Conservation (phyloP, 306 rosid species). For the Castanopsis chinensis region DNA sequence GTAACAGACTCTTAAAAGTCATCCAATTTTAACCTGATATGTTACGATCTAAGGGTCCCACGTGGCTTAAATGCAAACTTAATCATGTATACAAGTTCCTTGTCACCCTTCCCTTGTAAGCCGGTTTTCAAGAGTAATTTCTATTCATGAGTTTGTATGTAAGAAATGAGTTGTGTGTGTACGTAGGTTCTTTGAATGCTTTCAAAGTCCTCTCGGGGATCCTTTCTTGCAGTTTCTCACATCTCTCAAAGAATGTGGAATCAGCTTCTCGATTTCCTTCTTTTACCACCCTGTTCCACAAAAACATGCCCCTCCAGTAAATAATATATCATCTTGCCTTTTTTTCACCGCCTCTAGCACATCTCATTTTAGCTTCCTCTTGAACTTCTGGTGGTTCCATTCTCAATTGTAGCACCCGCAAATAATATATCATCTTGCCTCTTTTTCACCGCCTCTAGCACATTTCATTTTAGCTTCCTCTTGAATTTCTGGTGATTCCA, state of each 20-base stretch:
- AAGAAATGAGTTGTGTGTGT: neutral
- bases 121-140: too few species aligned
- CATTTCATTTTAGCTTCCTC: too few species aligned
- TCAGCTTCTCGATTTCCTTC: neutral
- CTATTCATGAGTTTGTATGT: too few species aligned
- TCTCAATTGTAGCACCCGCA: too few species aligned
- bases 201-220: neutral
- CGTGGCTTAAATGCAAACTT: too few species aligned
- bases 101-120: neutral
- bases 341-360: neutral
- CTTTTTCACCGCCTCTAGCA: too few species aligned
- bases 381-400: too few species aligned
- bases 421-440: too few species aligned
- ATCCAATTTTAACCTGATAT: neutral
- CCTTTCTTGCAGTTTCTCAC: too few species aligned
- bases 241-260: neutral
- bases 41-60: too few species aligned
- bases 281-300: neutral
- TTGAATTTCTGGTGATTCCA: too few species aligned
- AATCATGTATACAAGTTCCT: too few species aligned
- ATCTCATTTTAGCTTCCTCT: neutral
- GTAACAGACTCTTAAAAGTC: neutral
- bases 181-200: neutral
- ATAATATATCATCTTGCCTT: neutral
- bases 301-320: neutral